Evolutionary conservation across 2,329 filamentous ascomycete genomes (phyloP).

Genomic region (Aspergillus pseudonomiae): DNA sequence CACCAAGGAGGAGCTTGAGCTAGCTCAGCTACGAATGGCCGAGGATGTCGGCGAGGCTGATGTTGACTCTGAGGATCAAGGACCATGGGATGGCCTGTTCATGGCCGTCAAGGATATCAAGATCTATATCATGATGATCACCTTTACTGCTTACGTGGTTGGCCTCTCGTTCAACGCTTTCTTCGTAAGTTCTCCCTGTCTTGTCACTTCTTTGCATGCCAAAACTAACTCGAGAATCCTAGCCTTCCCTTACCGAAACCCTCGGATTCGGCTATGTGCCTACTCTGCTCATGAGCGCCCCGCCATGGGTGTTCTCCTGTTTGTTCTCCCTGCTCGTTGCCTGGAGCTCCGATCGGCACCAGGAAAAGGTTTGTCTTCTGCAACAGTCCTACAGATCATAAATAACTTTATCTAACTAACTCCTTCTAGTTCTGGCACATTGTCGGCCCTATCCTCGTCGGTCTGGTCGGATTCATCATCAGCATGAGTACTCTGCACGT

Average conservation of each 20-base stretch:
- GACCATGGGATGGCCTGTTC: slow-evolving; percentile 52
- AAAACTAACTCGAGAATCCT: neutral
- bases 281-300: slow-evolving; percentile 66
- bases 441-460: slow-evolving; percentile 41
- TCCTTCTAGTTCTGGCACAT: neutral
- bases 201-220: neutral
- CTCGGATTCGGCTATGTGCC: slow-evolving; percentile 64
- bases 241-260: slow-evolving; percentile 66
- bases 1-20: slow-evolving; percentile 58
- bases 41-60: slow-evolving; percentile 69
- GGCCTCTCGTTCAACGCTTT: neutral
- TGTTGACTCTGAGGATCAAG: slow-evolving; percentile 58
- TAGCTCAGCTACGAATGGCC: slow-evolving; percentile 64
- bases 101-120: slow-evolving; percentile 62
- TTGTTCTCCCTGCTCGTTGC: slow-evolving; percentile 65
- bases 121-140: slow-evolving; percentile 59
- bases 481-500: slow-evolving; percentile 63
- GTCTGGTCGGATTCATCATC: slow-evolving; percentile 68
- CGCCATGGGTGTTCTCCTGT: slow-evolving; percentile 61
- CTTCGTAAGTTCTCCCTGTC: neutral
- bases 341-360: slow-evolving; percentile 69
- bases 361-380: neutral
- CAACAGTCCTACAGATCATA: neutral
- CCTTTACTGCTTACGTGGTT: neutral
- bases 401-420: neutral